Conservation (phyloP, 2,329 filamentous ascomycete species). For the Diaporthe capsici region DNA sequence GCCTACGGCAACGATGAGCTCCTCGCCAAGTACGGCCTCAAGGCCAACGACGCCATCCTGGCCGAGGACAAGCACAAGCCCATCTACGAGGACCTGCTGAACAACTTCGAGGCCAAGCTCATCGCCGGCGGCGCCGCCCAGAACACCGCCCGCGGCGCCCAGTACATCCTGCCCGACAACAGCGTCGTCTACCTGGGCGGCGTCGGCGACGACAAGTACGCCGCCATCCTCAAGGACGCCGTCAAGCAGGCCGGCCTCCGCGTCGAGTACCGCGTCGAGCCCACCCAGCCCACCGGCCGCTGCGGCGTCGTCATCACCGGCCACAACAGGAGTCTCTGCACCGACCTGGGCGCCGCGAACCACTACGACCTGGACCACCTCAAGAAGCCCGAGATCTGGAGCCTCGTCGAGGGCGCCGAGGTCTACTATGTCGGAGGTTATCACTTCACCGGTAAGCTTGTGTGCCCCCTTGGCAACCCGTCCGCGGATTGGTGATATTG, state of each 20-base stretch:
- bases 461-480: background rate
- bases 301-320: constrained; percentile 98
- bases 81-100: constrained; percentile 93
- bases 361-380: constrained; percentile 96
- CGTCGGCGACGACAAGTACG: constrained; percentile 96
- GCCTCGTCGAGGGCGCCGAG: constrained; percentile 88
- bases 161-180: constrained; percentile 93
- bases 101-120: constrained; percentile 92
- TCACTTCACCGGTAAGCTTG: constrained; percentile 81
- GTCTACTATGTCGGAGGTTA: constrained; percentile 96
- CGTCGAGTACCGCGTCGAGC: constrained; percentile 95
- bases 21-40: constrained; percentile 92
- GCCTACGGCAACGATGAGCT: constrained; percentile 85
- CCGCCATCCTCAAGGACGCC: constrained; percentile 87
- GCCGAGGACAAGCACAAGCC: constrained; percentile 91
- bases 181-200: constrained; percentile 95
- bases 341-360: constrained; percentile 95
- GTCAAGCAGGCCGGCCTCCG: constrained; percentile 90
- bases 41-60: constrained; percentile 97
- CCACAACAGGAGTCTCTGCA: constrained; percentile 94
- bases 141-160: constrained; percentile 95
- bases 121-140: constrained; percentile 97
- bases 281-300: constrained; percentile 86
- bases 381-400: constrained; percentile 92
- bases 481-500: background rate